These are phyloP conservation scores for Rhizophora mangle DNA, from an alignment of 345 rosid genomes.

Conservation along the genomic window DNA sequence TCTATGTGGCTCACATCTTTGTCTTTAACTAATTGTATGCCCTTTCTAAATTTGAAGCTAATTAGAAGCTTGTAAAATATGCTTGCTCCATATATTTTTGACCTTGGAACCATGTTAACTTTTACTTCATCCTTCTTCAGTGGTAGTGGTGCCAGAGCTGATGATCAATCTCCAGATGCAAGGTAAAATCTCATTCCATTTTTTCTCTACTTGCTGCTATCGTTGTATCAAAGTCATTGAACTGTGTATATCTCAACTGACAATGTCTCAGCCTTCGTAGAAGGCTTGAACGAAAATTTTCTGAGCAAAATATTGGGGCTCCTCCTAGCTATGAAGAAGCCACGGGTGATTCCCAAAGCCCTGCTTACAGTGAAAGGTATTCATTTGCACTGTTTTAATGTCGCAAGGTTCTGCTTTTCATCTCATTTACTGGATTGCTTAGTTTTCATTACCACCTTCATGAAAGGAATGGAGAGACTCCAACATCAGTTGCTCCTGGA, in stretches of 20 bases:
- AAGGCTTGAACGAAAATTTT: slow-evolving; percentile 60
- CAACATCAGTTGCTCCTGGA: slow-evolving; percentile 50
- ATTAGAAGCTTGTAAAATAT: slow-evolving; percentile 7
- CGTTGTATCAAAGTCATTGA: not conserved
- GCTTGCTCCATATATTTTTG: slow-evolving; percentile 5
- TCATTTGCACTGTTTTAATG: slow-evolving; percentile 16
- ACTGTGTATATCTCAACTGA: not conserved
- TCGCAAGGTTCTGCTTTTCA: slow-evolving; percentile 10
- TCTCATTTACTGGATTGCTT: slow-evolving; percentile 10
- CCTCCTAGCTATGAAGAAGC: slow-evolving; percentile 97
- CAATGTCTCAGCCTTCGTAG: slow-evolving; percentile 30
- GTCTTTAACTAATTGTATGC: not conserved
- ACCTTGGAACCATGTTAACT: not conserved
- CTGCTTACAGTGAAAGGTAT: slow-evolving; percentile 75
- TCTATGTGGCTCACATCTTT: too few relatives aligned
- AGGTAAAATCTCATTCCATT: slow-evolving; percentile 43
- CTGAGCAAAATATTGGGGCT: slow-evolving; percentile 78
- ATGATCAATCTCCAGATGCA: slow-evolving; percentile 62
- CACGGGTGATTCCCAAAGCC: slow-evolving; percentile 66
- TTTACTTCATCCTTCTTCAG: slow-evolving; percentile 35
- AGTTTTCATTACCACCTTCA: slow-evolving; percentile 13
- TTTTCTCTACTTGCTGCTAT: slow-evolving; percentile 14
- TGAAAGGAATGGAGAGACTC: slow-evolving; percentile 60
- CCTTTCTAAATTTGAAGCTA: not conserved
- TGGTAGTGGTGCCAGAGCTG: slow-evolving; percentile 62